phyloP scores from a whole-genome alignment of 768 basidiomycete species.

The Boletus barrowsii region DNA sequence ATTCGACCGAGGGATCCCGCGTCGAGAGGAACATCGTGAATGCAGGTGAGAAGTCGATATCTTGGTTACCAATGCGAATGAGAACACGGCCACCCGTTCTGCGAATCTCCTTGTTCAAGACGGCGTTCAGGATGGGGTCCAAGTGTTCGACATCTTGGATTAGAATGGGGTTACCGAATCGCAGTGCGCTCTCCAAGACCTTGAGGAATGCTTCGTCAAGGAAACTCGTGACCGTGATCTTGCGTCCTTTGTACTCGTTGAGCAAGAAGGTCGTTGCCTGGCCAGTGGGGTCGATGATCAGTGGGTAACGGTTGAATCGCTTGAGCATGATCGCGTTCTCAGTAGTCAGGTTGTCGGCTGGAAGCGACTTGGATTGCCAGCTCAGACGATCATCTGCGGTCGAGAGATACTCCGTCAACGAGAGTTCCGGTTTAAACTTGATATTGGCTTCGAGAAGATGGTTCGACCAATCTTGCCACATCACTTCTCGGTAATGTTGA shows the following conservation, averaged over 20 bases:
- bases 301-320: conserved; percentile 94
- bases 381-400: conserved; percentile 93
- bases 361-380: conserved; percentile 96
- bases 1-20: conserved; percentile 94
- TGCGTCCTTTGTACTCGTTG: conserved; percentile 92
- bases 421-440: conserved; percentile 89
- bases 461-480: conserved; percentile 94
- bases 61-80: conserved; percentile 94
- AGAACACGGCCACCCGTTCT: conserved; percentile 96
- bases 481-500: conserved; percentile 93
- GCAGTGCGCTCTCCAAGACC: conserved; percentile 95
- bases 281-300: conserved; percentile 97
- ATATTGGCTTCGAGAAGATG: conserved; percentile 88
- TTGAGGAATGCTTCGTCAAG: conserved; percentile 98
- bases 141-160: conserved; percentile 98
- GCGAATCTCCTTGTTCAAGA: conserved; percentile 94
- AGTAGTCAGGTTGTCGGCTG: conserved; percentile 91
- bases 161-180: conserved; percentile 95
- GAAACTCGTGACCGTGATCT: conserved; percentile 98
- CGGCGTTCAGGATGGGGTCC: conserved; percentile 95
- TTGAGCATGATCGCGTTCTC: conserved; percentile 99
- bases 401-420: conserved; percentile 92
- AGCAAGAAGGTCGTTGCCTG: conserved; percentile 93
- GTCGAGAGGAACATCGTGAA: conserved; percentile 99
- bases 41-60: conserved; percentile 99